Evolutionary conservation across 306 rosid genomes (phyloP).

Genomic region (Castanopsis chinensis): DNA sequence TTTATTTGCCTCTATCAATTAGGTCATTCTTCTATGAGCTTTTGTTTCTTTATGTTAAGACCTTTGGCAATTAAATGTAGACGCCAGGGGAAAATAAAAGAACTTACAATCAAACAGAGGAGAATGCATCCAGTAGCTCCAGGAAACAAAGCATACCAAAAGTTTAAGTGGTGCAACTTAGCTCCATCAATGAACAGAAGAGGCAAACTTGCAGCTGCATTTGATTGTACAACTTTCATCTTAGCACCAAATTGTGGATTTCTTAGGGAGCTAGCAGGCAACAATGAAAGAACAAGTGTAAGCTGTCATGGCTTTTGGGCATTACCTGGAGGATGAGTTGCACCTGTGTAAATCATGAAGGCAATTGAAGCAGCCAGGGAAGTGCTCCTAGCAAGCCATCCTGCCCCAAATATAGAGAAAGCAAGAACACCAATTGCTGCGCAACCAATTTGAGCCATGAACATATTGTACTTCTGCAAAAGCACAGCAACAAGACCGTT

Average conservation of each 20-base stretch:
- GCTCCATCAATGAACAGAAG: constrained; percentile 86
- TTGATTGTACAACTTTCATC: neutral
- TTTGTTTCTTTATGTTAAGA: neutral
- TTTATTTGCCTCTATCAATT: too few relatives aligned
- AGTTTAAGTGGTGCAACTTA: constrained; percentile 68
- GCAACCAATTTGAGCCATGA: constrained; percentile 90
- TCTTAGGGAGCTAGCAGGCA: neutral
- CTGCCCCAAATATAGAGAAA: constrained; percentile 69
- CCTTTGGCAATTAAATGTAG: neutral
- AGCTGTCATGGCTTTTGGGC: neutral
- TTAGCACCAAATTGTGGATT: neutral
- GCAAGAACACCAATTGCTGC: constrained; percentile 86
- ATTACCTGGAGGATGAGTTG: constrained; percentile 85
- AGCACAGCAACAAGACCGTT: neutral
- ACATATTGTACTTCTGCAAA: constrained; percentile 81
- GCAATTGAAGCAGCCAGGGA: constrained; percentile 77
- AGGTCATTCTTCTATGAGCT: too few relatives aligned
- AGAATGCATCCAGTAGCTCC: constrained; percentile 77
- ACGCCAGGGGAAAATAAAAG: neutral
- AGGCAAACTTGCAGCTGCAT: constrained; percentile 86
- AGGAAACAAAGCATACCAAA: constrained; percentile 81
- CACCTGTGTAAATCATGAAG: constrained; percentile 73
- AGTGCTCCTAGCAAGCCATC: constrained; percentile 79
- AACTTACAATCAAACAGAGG: constrained; percentile 73
- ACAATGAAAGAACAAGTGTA: neutral